These are phyloP conservation scores for Euryodendron excelsum DNA, from an alignment of 148 eudicot genomes.

Conservation along the genomic window DNA sequence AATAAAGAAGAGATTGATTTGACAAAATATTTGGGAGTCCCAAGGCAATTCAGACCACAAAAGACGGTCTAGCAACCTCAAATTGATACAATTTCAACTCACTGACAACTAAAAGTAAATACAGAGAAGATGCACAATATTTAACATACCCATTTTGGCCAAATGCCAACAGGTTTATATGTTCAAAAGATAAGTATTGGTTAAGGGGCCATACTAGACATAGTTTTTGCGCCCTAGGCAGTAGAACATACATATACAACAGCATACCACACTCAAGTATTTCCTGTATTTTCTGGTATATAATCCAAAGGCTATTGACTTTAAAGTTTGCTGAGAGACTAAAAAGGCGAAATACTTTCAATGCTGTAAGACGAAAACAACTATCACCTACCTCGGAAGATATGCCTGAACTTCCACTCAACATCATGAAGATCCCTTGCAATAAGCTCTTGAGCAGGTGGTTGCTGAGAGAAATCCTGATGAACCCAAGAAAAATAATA, in stretches of 20 bases:
- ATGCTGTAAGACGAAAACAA: neutral
- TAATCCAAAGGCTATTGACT: neutral
- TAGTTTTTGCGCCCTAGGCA: neutral
- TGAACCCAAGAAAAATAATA: constrained; percentile 8
- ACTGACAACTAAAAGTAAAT: neutral
- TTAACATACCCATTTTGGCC: neutral
- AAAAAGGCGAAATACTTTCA: neutral
- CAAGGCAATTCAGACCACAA: neutral
- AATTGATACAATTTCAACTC: neutral
- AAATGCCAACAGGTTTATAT: neutral
- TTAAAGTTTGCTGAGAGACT: neutral
- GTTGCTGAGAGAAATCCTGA: constrained; percentile 93
- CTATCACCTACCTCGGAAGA: constrained; percentile 69
- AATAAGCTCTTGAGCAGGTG: constrained; percentile 89
- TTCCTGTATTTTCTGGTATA: neutral
- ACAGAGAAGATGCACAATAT: neutral
- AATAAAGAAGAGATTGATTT: neutral
- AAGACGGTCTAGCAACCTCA: neutral
- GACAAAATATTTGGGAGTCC: neutral
- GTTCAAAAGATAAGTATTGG: neutral
- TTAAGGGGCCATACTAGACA: neutral
- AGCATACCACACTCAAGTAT: neutral
- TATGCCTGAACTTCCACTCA: constrained; percentile 98
- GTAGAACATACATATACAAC: neutral
- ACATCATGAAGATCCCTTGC: constrained; percentile 99